Evolutionary conservation across 257 asterid genomes (phyloP), one percentile per base, ranked within the genome.

Genomic region (Forsythia viridissima): DNA sequence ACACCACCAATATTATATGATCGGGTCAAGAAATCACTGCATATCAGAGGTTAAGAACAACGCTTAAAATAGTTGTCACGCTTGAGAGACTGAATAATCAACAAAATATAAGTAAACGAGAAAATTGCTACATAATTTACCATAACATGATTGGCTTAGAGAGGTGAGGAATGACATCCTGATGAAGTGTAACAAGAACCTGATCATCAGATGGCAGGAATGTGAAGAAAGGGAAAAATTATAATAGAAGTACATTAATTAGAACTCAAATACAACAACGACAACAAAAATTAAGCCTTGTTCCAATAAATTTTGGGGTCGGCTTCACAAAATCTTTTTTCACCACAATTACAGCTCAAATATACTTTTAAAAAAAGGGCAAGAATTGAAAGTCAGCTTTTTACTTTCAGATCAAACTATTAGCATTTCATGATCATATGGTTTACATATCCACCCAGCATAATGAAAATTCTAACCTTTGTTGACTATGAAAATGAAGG

Each of bases 1-100:
- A 95, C 97, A 77, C 99, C 99, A 81, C 99, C 99, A 78, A 93
- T 87, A 86, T 92, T 98, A 85, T 93, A 93, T 41, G 99, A 95
- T 72, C 87, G 90, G 21, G 97, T 93, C 92, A 95, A 90, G 91
- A 95, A 95, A 86, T 94, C 99, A 88, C 99, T 94, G 93, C 88
- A 87, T 15, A 67, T 36, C 44, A 80, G 42, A 70, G 78, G 43
- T 15, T 65, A 41, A 55, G 72, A 73, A 78, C n/a, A 68, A 42
- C n/a, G 16, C 38, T 83, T 48, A 77, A 55, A 48, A 24, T 48
- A 71, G 42, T 36, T 55, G 39, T 13, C 10, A 37, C 75, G 65
- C 52, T 42, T 77, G 76, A 76, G 52, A 78, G 78, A 55, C 46
- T 10, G 44, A 77, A 55, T 70, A 78, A 79, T n/a, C 36, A 66